Evolutionary conservation across 495 filamentous ascomycete genomes (phyloP).

Genomic region (Emericellopsis terricola): DNA sequence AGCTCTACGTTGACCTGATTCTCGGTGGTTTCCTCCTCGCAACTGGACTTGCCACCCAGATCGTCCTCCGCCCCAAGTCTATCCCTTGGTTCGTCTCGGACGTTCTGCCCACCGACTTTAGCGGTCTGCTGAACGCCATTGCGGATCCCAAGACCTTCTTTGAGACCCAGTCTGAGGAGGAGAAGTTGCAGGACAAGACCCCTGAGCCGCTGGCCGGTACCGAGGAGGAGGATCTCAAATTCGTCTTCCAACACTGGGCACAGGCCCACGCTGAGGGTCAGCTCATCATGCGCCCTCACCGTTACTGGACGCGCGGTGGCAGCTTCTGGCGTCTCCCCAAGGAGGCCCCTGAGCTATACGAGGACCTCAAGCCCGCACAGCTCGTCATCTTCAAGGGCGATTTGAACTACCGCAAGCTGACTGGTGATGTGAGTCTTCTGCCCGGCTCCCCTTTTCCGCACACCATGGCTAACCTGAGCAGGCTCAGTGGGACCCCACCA

Average conservation of each 20-base stretch:
- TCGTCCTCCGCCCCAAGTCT: conserved; percentile 84
- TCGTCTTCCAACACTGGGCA: conserved; percentile 71
- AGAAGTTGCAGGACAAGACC: conserved; percentile 31
- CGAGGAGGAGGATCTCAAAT: conserved; percentile 47
- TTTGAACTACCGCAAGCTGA: conserved; percentile 85
- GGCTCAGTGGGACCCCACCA: conserved; percentile 77
- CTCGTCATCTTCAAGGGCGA: conserved; percentile 96
- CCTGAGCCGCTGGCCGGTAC: conserved; percentile 41
- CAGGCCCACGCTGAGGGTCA: conserved; percentile 62
- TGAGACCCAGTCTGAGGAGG: conserved; percentile 48
- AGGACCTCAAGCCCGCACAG: conserved; percentile 69
- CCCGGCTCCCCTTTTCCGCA: background rate
- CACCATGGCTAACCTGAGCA: conserved; percentile 18
- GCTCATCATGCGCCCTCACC: conserved; percentile 59
- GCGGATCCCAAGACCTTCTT: conserved; percentile 61
- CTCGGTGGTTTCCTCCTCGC: conserved; percentile 77
- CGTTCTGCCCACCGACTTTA: conserved; percentile 72
- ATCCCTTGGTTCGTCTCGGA: conserved; percentile 98
- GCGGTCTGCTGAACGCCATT: conserved; percentile 58
- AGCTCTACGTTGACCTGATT: conserved; percentile 86
- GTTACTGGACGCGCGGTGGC: conserved; percentile 76
- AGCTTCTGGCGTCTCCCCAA: conserved; percentile 75
- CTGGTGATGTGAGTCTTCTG: conserved; percentile 51
- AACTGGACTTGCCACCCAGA: conserved; percentile 59
- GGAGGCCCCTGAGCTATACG: conserved; percentile 42